Evolutionary conservation across 148 eudicot species (phyloP), one percentile per base, ranked within the genome.

Genomic region (Diospyros lotus): DNA sequence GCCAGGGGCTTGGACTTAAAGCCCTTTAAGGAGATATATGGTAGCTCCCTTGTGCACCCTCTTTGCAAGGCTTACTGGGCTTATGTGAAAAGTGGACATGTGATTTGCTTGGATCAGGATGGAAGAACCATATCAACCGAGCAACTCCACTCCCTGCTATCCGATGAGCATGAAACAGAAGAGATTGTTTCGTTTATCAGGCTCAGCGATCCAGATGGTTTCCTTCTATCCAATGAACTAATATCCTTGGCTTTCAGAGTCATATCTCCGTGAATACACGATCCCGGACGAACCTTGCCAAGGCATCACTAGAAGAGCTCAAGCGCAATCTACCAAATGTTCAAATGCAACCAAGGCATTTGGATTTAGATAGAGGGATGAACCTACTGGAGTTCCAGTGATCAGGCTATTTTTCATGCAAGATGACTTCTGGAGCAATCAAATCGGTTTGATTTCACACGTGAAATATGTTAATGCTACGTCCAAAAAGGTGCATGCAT

Each of bases 151-250:
- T 84, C 87, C 14, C 79, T 88, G 75, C 18, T 86, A 51, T 68
- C 73, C n/a, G 80, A 78, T 69, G 88, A 78, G 73, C 68, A 76
- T 10, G 65, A 68, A 65, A 61, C 72, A 51, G 78, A 75, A 78
- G 75, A 88, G 70, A 43, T 63, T 10, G 63, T 82, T 38, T 84
- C 82, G 12, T 92, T 82, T 81, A 81, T 95, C 42, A 78, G 96
- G 77, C 91, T 95, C 6, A 90, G 90, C 81, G 99, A 95, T 78
- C 99, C 99, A 6, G 96, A 90, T 83, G 99, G 98, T 58, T 95
- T 95, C 78, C 87, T 92, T 71, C 81, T 95, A 50, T 95, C 98
- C 0, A 95, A 95, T 77, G 97, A 95, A 77, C 79, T 95, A 68
- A 95, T 95, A 85, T 79, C 98, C 46, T 80, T 87, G 66, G 97